These are phyloP conservation scores for Rheum nobile DNA, from an alignment of 148 eudicot species.

Conservation along the genomic window DNA sequence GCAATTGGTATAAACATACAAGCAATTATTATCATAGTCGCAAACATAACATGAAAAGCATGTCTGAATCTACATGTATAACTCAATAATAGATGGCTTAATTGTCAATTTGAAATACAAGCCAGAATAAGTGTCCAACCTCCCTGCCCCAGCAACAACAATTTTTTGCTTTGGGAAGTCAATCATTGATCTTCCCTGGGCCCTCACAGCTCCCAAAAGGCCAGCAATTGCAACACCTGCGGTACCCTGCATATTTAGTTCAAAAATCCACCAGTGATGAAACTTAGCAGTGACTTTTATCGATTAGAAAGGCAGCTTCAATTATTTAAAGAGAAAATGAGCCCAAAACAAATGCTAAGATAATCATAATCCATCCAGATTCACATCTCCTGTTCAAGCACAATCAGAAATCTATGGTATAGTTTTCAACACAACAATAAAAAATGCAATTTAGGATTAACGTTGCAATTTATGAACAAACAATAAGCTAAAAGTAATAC, in stretches of 20 bases:
- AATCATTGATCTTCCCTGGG: constrained; percentile 92
- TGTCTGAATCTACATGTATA: not conserved
- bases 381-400: not conserved
- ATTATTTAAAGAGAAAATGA: not conserved
- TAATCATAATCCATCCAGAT: not conserved
- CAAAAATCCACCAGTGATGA: not conserved
- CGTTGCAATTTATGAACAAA: not conserved
- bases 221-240: constrained; percentile 99
- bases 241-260: constrained; percentile 55
- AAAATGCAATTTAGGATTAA: not conserved
- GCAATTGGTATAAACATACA: not conserved
- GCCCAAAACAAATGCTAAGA: not conserved
- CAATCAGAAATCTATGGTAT: not conserved
- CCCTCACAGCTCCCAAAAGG: constrained; percentile 95
- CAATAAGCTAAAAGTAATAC: not conserved
- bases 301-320: not conserved
- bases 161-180: constrained; percentile 95
- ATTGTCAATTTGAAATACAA: not conserved
- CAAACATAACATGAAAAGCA: constrained; percentile 1
- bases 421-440: not conserved
- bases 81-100: not conserved
- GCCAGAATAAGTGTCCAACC: constrained; percentile 25
- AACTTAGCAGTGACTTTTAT: not conserved
- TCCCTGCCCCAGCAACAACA: constrained; percentile 99
- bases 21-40: not conserved